Evolutionary conservation across 345 rosid species (phyloP).

Genomic region (Heritiera littoralis): DNA sequence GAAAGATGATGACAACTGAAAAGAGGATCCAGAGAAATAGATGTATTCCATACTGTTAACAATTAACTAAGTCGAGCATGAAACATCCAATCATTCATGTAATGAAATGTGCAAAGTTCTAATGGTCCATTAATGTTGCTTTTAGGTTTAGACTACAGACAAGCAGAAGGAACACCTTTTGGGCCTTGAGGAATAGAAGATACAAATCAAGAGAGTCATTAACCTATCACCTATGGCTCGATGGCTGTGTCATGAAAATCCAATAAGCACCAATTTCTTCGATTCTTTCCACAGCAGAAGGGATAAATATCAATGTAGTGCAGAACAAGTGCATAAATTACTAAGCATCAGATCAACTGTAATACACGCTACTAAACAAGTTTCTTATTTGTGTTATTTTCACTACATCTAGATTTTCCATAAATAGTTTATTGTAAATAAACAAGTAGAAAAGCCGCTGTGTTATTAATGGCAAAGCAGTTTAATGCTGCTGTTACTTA

Average conservation of each 20-base stretch:
- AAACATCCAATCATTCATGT: background rate
- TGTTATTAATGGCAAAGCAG: background rate
- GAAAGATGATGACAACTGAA: background rate
- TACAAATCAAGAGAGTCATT: background rate
- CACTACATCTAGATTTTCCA: background rate
- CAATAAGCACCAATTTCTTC: background rate
- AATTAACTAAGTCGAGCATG: slow-evolving; percentile 1
- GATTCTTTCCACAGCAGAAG: background rate
- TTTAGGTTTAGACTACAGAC: background rate
- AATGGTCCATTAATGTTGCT: background rate
- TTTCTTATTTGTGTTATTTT: background rate
- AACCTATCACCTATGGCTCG: background rate
- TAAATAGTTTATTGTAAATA: background rate
- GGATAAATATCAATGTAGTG: slow-evolving; percentile 3
- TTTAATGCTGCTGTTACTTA: slow-evolving; percentile 10
- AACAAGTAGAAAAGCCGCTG: background rate
- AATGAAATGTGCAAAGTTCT: background rate
- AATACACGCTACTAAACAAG: background rate
- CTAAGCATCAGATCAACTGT: background rate
- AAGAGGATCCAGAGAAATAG: background rate
- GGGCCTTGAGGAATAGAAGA: background rate
- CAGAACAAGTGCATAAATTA: background rate
- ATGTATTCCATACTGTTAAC: background rate
- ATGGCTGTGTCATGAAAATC: background rate
- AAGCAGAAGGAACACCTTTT: slow-evolving; percentile 1